Conservation (phyloP, 352 stramenopile species). For the Globisporangium cederbergense region DNA sequence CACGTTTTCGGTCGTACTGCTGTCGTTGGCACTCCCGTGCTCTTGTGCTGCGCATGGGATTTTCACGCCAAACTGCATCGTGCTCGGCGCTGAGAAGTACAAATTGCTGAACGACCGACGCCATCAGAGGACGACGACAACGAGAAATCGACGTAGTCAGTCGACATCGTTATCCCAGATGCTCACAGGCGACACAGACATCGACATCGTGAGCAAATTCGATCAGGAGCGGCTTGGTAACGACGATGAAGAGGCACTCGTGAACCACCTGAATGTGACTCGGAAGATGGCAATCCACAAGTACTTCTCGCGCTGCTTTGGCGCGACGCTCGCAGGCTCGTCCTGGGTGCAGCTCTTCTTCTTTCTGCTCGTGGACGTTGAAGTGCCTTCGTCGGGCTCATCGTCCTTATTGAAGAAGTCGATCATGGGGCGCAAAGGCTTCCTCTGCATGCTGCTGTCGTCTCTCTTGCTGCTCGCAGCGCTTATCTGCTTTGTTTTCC, state of each 20-base stretch:
- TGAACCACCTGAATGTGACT: conserved; percentile 1
- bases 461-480: conserved; percentile 33
- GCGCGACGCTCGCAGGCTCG: conserved; percentile 34
- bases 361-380: conserved; percentile 45
- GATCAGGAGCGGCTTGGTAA: background rate
- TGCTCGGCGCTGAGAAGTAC: conserved; percentile 35
- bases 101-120: conserved; percentile 3
- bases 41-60: conserved; percentile 46
- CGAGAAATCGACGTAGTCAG: background rate
- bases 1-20: conserved; percentile 27
- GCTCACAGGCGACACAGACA: conserved; percentile 6
- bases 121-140: background rate
- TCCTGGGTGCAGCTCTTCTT: conserved; percentile 53
- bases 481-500: conserved; percentile 45
- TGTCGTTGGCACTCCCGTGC: conserved; percentile 35
- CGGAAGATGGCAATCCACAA: conserved; percentile 14
- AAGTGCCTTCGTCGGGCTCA: conserved; percentile 6
- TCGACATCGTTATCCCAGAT: background rate
- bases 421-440: conserved; percentile 17
- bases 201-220: conserved; percentile 7
- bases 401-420: background rate
- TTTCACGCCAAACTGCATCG: conserved; percentile 48
- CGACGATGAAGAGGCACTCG: background rate
- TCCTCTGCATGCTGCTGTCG: conserved; percentile 36
- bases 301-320: conserved; percentile 45